phyloP scores from a whole-genome alignment of 805 yeast genomes.

The Kazachstania viticola region DNA sequence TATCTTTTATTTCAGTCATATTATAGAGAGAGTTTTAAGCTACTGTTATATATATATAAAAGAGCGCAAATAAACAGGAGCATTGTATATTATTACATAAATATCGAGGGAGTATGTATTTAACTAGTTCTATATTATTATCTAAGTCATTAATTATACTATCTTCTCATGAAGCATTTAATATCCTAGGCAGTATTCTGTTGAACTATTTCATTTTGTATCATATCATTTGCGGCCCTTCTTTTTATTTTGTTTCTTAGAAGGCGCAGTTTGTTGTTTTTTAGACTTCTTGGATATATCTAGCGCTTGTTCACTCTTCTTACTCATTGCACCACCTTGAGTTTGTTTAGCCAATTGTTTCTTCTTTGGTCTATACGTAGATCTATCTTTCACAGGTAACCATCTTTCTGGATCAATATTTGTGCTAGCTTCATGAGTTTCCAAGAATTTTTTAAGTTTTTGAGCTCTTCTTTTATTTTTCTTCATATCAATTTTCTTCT shows the following conservation, averaged over 20 bases:
- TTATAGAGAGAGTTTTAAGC: too few relatives aligned
- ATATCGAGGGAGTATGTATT: too few relatives aligned
- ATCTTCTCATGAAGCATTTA: too few relatives aligned
- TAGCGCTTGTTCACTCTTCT: constrained; percentile 22
- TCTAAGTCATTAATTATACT: too few relatives aligned
- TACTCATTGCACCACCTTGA: constrained; percentile 51
- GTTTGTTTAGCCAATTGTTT: constrained; percentile 39
- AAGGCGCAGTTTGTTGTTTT: constrained; percentile 5
- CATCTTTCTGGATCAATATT: constrained; percentile 69
- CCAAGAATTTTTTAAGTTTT: constrained; percentile 14
- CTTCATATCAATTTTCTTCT: constrained; percentile 23
- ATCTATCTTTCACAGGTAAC: constrained; percentile 80
- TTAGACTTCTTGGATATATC: constrained; percentile 20
- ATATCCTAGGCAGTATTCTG: too few relatives aligned
- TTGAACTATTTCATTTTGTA: too few relatives aligned
- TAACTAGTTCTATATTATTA: too few relatives aligned
- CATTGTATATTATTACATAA: not conserved
- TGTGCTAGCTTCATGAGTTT: constrained; percentile 16
- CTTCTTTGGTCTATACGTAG: constrained; percentile 70
- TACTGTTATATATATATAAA: too few relatives aligned
- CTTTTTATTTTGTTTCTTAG: constrained; percentile 10
- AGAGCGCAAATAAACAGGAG: too few relatives aligned
- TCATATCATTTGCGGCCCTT: constrained; percentile 16
- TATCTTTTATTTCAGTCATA: too few relatives aligned
- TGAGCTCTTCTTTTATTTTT: constrained; percentile 12